Conservation (phyloP, 2,329 filamentous ascomycete genomes). For the Ophiocordyceps polyrhachis-furcata region DNA sequence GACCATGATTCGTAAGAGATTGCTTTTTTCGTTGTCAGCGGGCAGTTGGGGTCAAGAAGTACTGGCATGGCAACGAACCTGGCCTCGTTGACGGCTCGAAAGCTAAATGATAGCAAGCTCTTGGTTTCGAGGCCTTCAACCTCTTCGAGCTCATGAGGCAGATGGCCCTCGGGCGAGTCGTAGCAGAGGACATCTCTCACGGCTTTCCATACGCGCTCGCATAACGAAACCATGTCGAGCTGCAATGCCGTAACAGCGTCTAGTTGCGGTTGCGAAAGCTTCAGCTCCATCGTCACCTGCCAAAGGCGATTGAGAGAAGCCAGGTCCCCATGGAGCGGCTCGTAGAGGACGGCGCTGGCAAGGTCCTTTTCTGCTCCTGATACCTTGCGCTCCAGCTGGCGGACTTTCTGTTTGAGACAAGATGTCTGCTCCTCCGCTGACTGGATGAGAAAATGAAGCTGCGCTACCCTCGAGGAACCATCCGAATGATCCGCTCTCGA, state of each 20-base stretch:
- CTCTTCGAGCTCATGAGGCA: conserved; percentile 58
- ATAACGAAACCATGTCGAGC: conserved; percentile 36
- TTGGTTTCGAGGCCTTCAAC: conserved; percentile 61
- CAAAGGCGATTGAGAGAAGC: conserved; percentile 43
- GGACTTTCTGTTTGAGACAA: conserved; percentile 39
- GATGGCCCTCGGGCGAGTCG: conserved; percentile 82
- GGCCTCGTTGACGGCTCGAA: conserved; percentile 85
- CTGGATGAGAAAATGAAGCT: conserved; percentile 44
- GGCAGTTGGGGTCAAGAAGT: neutral
- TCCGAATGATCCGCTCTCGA: conserved; percentile 85
- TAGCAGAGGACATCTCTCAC: conserved; percentile 71
- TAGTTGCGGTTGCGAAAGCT: conserved; percentile 18
- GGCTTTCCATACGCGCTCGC: conserved; percentile 54
- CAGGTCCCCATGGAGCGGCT: conserved; percentile 52
- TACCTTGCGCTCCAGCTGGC: conserved; percentile 46
- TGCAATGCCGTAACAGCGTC: conserved; percentile 24
- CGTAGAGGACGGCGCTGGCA: conserved; percentile 43
- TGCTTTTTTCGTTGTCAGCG: conserved; percentile 24
- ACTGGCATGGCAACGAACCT: conserved; percentile 31
- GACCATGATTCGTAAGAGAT: conserved; percentile 47
- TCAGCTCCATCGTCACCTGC: conserved; percentile 26
- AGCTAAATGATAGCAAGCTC: conserved; percentile 83
- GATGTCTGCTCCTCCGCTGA: conserved; percentile 20
- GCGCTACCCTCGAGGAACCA: conserved; percentile 62
- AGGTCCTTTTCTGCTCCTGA: conserved; percentile 44